These are phyloP conservation scores for Phoma sp. DNA, from an alignment of 2,329 filamentous ascomycete genomes.

Conservation along the genomic window DNA sequence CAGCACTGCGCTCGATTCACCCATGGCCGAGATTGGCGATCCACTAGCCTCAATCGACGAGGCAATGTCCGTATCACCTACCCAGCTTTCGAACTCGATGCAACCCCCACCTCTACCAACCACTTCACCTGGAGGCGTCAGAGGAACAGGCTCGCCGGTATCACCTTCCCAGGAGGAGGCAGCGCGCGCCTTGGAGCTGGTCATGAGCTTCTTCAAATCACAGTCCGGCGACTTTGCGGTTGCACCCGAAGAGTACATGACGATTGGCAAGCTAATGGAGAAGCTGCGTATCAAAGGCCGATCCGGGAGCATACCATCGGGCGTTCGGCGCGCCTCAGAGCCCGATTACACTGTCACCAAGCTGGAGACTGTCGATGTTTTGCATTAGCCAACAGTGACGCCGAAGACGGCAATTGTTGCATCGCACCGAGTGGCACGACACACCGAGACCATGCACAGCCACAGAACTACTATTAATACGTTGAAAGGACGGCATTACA, in stretches of 20 bases:
- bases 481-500: not conserved
- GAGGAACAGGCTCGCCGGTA: conserved; percentile 55
- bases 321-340: conserved; percentile 47
- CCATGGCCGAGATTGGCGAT: conserved; percentile 55
- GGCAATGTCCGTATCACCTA: conserved; percentile 46
- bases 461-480: conserved; percentile 15
- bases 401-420: conserved; percentile 17
- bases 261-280: conserved; percentile 82
- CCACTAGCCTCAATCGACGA: conserved; percentile 53
- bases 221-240: conserved; percentile 73
- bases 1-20: conserved; percentile 59
- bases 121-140: conserved; percentile 42
- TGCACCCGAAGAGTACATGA: conserved; percentile 78
- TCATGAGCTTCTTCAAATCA: conserved; percentile 81
- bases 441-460: conserved; percentile 13
- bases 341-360: conserved; percentile 41
- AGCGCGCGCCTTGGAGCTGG: conserved; percentile 77
- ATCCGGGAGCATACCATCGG: conserved; percentile 41
- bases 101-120: conserved; percentile 56
- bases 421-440: conserved; percentile 15
- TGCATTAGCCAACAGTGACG: conserved; percentile 31
- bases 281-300: conserved; percentile 76
- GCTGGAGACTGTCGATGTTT: conserved; percentile 39
- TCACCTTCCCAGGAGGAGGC: conserved; percentile 85
- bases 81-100: conserved; percentile 52